Percentiles rank a stretch among this genome's conserved stretches.
Conservation (phyloP, 2,329 filamentous ascomycete species). For the Pestalotiopsis sp. region DNA sequence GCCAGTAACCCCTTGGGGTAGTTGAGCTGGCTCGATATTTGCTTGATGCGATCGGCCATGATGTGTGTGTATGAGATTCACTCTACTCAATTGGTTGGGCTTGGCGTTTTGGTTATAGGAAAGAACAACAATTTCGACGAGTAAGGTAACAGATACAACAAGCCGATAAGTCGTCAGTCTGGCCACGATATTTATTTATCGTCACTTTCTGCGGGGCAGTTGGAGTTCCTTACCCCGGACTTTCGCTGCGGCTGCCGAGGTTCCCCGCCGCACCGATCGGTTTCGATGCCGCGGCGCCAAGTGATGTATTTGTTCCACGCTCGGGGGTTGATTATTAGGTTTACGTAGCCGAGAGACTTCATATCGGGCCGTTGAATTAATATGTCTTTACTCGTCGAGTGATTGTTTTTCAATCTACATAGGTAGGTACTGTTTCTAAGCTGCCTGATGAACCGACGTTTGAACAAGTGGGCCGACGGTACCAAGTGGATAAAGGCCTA, state of each 20-base stretch:
- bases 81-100: background rate
- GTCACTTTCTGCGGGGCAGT: conserved; percentile 5
- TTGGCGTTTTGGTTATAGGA: background rate
- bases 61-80: too few relatives aligned
- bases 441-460: too few relatives aligned
- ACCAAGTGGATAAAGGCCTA: too few relatives aligned
- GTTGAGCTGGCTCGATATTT: conserved; percentile 79
- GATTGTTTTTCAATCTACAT: too few relatives aligned
- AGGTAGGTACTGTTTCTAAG: too few relatives aligned
- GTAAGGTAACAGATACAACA: background rate
- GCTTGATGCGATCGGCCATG: conserved; percentile 64
- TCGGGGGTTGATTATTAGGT: too few relatives aligned
- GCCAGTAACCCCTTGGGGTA: conserved; percentile 78
- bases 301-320: background rate
- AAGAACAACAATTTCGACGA: background rate
- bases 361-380: too few relatives aligned
- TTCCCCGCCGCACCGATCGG: conserved; percentile 8
- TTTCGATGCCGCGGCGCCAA: background rate
- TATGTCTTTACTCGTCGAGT: too few relatives aligned
- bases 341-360: too few relatives aligned
- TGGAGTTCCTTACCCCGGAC: conserved; percentile 10
- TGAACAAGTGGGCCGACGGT: too few relatives aligned
- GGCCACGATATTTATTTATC: background rate
- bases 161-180: too few relatives aligned
- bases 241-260: conserved; percentile 8